phyloP scores from a whole-genome alignment of 202 grass and related monocot species.

The Zoysia matrella region DNA sequence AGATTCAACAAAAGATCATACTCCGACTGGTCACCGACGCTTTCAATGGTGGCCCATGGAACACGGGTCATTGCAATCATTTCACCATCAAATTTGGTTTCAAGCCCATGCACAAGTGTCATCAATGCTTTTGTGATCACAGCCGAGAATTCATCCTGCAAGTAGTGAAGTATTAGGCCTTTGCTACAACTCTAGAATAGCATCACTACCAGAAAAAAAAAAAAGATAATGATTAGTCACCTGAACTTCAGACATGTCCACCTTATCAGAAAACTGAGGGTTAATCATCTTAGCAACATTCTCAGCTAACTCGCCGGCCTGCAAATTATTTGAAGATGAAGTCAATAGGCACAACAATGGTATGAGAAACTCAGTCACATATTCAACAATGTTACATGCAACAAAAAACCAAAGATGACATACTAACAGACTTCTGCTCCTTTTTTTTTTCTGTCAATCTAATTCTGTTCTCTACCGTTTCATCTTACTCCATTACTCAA shows the following conservation, averaged over 20 bases:
- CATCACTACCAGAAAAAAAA: neutral
- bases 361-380: slow-evolving; percentile 8
- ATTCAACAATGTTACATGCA: slow-evolving; percentile 11
- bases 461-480: neutral
- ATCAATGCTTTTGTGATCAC: slow-evolving; percentile 96
- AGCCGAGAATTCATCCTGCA: slow-evolving; percentile 94
- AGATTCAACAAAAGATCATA: slow-evolving; percentile 45
- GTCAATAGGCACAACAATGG: slow-evolving; percentile 25
- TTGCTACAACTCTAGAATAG: slow-evolving; percentile 38
- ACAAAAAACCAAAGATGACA: neutral
- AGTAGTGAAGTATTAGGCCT: slow-evolving; percentile 29
- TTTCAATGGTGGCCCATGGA: slow-evolving; percentile 92
- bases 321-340: slow-evolving; percentile 33
- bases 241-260: slow-evolving; percentile 99
- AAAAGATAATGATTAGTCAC: slow-evolving; percentile 47
- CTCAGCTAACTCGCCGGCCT: slow-evolving; percentile 96
- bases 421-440: neutral
- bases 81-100: slow-evolving; percentile 99
- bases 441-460: neutral
- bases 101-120: slow-evolving; percentile 95
- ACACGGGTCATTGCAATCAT: slow-evolving; percentile 96
- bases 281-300: slow-evolving; percentile 98
- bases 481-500: neutral
- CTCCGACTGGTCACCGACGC: slow-evolving; percentile 98
- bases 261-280: slow-evolving; percentile 84